Evolutionary conservation across 768 basidiomycete species (phyloP).

Genomic region (Ephemerocybe angulata): DNA sequence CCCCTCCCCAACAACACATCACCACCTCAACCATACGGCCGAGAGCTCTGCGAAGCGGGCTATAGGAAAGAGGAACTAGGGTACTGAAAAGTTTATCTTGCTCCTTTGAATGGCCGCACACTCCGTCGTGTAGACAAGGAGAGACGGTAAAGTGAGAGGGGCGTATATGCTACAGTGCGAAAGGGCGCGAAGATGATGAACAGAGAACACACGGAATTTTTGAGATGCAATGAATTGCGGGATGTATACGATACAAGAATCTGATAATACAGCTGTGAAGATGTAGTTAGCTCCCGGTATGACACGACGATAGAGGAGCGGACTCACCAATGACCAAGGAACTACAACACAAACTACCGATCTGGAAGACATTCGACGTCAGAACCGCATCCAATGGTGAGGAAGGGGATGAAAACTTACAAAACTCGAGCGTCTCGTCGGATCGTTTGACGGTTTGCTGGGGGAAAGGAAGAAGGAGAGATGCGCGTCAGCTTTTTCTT

Average conservation of each 20-base stretch:
- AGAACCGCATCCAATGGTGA: constrained; percentile 8
- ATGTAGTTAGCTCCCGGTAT: constrained; percentile 6
- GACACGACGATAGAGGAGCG: not conserved
- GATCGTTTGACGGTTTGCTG: constrained; percentile 96
- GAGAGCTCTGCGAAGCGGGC: not conserved
- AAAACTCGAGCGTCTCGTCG: constrained; percentile 97
- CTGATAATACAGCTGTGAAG: constrained; percentile 16
- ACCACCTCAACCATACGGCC: no score
- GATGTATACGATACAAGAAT: constrained; percentile 16
- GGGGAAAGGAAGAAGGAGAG: constrained; percentile 31
- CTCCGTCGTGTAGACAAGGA: constrained; percentile 51
- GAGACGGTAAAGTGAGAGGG: constrained; percentile 87
- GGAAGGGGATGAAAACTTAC: constrained; percentile 41
- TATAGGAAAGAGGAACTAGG: constrained; percentile 16
- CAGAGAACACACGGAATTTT: no score
- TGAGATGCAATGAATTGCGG: constrained; percentile 14
- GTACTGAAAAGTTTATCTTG: constrained; percentile 44
- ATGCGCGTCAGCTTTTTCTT: constrained; percentile 18
- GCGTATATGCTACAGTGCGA: constrained; percentile 30
- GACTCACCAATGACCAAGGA: constrained; percentile 23
- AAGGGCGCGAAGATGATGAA: constrained; percentile 1
- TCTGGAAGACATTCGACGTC: constrained; percentile 26
- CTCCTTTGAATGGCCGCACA: constrained; percentile 85
- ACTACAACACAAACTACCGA: constrained; percentile 25
- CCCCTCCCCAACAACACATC: not conserved